Percentiles rank a stretch among this genome's conserved stretches.
Conservation (phyloP, 805 yeast genomes). For the Starmerella stellata region DNA sequence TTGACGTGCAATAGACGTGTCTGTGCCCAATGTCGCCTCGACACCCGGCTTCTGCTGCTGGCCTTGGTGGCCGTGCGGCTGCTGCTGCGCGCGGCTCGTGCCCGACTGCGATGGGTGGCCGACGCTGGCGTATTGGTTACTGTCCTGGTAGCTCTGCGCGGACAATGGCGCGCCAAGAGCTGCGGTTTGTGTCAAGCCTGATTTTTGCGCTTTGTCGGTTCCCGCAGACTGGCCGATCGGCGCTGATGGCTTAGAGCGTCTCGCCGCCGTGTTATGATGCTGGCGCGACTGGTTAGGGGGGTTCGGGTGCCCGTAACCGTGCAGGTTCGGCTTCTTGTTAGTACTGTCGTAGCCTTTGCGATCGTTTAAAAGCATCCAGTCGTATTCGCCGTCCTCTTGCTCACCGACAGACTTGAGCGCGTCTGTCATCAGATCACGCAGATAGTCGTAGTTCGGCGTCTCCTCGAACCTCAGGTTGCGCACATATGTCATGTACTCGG, state of each 20-base stretch:
- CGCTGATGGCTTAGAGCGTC: constrained; percentile 7
- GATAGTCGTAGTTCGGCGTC: constrained; percentile 81
- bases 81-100: background rate
- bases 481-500: constrained; percentile 74
- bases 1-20: background rate
- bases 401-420: constrained; percentile 58
- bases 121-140: constrained; percentile 11
- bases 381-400: constrained; percentile 72
- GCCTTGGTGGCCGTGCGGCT: too few relatives aligned
- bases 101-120: background rate
- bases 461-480: constrained; percentile 83
- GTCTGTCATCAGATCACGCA: constrained; percentile 57
- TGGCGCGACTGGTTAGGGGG: constrained; percentile 15
- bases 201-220: background rate
- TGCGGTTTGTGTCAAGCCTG: too few relatives aligned
- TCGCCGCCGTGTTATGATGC: constrained; percentile 9
- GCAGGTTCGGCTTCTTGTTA: constrained; percentile 82
- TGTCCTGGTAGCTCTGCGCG: constrained; percentile 12
- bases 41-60: too few relatives aligned
- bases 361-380: constrained; percentile 92
- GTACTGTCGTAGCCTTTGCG: constrained; percentile 94
- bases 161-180: background rate
- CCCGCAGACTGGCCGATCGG: constrained; percentile 1
- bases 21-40: background rate
- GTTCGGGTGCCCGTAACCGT: constrained; percentile 90